Conservation (phyloP, 2,329 filamentous ascomycete genomes). For the Aspergillus melleus region DNA sequence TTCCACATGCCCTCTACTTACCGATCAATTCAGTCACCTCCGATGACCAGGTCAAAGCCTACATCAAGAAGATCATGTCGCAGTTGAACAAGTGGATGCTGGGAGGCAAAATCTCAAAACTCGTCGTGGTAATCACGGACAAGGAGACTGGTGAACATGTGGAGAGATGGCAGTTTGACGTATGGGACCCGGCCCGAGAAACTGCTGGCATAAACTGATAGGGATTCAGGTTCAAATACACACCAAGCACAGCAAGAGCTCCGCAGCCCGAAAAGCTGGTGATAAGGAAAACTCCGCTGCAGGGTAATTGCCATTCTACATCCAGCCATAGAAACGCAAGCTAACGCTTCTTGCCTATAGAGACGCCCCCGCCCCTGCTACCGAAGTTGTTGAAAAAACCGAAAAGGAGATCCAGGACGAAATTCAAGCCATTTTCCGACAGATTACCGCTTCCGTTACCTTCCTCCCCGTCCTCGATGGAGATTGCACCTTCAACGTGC, state of each 20-base stretch:
- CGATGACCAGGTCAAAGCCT: conserved; percentile 97
- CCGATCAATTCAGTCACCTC: conserved; percentile 65
- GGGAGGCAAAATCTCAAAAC: conserved; percentile 92
- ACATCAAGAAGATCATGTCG: conserved; percentile 99
- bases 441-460: conserved; percentile 96
- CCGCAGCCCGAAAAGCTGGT: conserved; percentile 48
- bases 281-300: conserved; percentile 71
- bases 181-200: conserved; percentile 43
- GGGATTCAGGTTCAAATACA: conserved; percentile 56
- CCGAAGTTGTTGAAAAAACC: conserved; percentile 66
- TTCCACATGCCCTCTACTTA: conserved; percentile 13
- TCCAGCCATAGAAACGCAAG: background rate
- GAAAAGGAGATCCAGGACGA: conserved; percentile 93
- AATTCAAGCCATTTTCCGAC: conserved; percentile 94
- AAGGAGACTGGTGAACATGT: conserved; percentile 97
- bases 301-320: conserved; percentile 44
- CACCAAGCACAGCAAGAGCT: conserved; percentile 52
- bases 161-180: conserved; percentile 97
- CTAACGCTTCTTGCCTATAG: conserved; percentile 19
- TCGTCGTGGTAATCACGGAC: conserved; percentile 94
- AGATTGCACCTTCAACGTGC: conserved; percentile 97
- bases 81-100: conserved; percentile 98
- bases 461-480: conserved; percentile 92
- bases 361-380: conserved; percentile 27
- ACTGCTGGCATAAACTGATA: conserved; percentile 10